Conservation (phyloP, 2,329 filamentous ascomycete species). For the Cladobotryum protrusum region DNA sequence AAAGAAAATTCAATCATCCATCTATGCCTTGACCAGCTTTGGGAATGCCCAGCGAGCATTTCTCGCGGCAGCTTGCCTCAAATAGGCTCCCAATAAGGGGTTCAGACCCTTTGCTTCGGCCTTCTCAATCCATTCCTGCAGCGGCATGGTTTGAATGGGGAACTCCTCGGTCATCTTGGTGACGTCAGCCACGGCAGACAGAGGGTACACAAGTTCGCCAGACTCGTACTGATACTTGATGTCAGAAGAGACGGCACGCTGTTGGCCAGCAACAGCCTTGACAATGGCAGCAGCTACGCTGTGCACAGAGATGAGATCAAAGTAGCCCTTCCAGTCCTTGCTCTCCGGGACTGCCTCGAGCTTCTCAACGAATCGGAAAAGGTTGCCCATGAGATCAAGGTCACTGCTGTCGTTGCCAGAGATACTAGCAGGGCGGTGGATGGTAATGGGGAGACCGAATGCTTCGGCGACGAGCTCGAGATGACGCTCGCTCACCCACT, state of each 20-base stretch:
- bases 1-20: too few relatives aligned
- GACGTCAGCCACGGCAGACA: not conserved
- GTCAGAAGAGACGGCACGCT: not conserved
- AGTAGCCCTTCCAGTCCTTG: not conserved
- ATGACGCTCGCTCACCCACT: conserved; percentile 27
- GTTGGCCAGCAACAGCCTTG: not conserved
- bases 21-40: not conserved
- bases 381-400: conserved; percentile 14
- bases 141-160: not conserved
- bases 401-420: conserved; percentile 8
- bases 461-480: conserved; percentile 16
- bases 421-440: conserved; percentile 24
- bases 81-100: not conserved
- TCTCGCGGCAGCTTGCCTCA: not conserved
- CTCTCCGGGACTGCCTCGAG: not conserved
- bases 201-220: not conserved
- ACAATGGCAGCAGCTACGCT: not conserved
- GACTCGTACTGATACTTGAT: not conserved
- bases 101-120: not conserved
- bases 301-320: not conserved
- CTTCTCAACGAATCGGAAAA: conserved; percentile 2
- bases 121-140: not conserved
- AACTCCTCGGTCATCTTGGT: not conserved
- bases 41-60: not conserved
- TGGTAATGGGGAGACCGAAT: conserved; percentile 17